Percentiles rank a stretch among this genome's conserved stretches.
These are phyloP conservation scores for Phylloporus sp. DNA, from an alignment of 1,284 basidiomycete species.

Conservation along the genomic window DNA sequence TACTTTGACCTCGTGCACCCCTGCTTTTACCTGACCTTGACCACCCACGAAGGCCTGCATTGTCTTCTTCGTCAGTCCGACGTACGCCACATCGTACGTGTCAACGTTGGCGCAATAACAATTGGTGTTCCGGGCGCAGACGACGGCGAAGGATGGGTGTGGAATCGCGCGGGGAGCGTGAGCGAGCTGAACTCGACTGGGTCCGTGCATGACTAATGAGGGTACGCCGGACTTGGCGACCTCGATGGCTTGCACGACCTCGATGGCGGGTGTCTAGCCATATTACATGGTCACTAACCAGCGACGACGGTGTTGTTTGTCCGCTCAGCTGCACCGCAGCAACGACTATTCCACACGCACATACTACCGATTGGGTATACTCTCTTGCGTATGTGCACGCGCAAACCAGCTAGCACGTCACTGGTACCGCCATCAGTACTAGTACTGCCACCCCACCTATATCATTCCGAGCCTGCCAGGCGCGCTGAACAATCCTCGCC, in stretches of 20 bases:
- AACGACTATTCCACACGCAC: too few relatives aligned
- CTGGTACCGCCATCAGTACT: conserved; percentile 29
- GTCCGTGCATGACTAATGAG: conserved; percentile 79
- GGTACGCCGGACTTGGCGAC: conserved; percentile 62
- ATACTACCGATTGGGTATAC: too few relatives aligned
- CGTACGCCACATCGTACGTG: conserved; percentile 78
- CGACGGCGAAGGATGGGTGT: conserved; percentile 49
- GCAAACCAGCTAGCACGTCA: conserved; percentile 30
- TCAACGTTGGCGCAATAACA: conserved; percentile 39
- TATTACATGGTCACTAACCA: conserved; percentile 6
- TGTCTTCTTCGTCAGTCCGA: conserved; percentile 35
- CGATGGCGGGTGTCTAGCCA: conserved; percentile 66
- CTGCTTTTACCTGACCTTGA: too few relatives aligned
- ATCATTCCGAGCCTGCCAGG: conserved; percentile 75
- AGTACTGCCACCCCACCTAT: conserved; percentile 70
- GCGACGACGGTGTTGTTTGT: background rate
- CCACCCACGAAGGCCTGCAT: too few relatives aligned
- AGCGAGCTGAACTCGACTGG: conserved; percentile 87
- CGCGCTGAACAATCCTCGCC: conserved; percentile 71
- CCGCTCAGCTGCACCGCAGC: conserved; percentile 78
- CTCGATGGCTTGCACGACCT: conserved; percentile 71
- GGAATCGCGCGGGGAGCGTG: conserved; percentile 81
- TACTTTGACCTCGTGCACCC: too few relatives aligned
- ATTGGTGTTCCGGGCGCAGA: too few relatives aligned
- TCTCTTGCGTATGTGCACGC: conserved; percentile 84